Evolutionary conservation across 192 early-diverging fungal genomes (phyloP).

Genomic region (Oehlia diaphana): DNA sequence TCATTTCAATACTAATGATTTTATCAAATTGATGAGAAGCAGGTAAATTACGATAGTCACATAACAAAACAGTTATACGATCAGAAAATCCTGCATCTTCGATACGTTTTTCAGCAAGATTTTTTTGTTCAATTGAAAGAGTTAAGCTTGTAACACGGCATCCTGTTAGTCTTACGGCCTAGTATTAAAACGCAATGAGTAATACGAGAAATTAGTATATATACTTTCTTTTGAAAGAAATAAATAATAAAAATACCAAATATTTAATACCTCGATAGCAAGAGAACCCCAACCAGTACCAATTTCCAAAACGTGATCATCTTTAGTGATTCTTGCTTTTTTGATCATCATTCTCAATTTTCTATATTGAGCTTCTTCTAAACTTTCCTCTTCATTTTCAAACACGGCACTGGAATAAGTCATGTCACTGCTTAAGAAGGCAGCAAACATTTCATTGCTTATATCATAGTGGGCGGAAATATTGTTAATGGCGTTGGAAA

Average conservation of each 20-base stretch:
- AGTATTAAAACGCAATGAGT: no score
- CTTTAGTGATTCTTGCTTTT: slow-evolving; percentile 48
- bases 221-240: background rate
- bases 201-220: no score
- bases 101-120: slow-evolving; percentile 63
- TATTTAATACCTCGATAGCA: slow-evolving; percentile 50
- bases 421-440: slow-evolving; percentile 67
- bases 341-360: slow-evolving; percentile 64
- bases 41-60: slow-evolving; percentile 68
- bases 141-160: slow-evolving; percentile 67
- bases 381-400: slow-evolving; percentile 50
- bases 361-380: slow-evolving; percentile 63
- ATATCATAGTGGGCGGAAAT: slow-evolving; percentile 76
- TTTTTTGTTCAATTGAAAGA: slow-evolving; percentile 65
- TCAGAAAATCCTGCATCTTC: slow-evolving; percentile 53
- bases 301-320: slow-evolving; percentile 68
- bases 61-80: slow-evolving; percentile 60
- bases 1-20: slow-evolving; percentile 72
- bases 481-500: slow-evolving; percentile 60
- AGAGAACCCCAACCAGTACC: slow-evolving; percentile 77
- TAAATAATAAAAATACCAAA: no score
- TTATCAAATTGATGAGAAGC: slow-evolving; percentile 62
- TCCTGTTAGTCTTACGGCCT: slow-evolving; percentile 52
- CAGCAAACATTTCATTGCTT: slow-evolving; percentile 73
- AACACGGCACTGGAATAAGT: slow-evolving; percentile 76